Conservation (phyloP, 495 filamentous ascomycete species). For the Hypomontagnella submonticulosa region DNA sequence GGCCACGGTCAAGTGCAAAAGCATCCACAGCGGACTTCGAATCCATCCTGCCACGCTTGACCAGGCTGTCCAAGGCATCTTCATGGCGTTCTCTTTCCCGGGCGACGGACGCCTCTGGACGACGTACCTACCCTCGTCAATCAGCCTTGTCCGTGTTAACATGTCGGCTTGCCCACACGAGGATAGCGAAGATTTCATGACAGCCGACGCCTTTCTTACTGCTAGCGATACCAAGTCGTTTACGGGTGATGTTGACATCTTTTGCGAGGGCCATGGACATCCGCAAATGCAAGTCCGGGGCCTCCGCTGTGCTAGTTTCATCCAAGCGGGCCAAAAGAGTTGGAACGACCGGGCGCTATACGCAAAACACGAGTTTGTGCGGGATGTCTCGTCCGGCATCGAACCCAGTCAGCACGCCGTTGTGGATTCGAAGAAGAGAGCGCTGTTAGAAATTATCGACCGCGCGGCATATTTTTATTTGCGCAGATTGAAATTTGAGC, state of each 20-base stretch:
- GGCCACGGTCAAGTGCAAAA: conserved; percentile 1
- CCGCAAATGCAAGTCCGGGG: background rate
- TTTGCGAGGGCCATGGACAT: background rate
- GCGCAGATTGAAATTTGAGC: conserved; percentile 6
- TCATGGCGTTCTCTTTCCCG: conserved; percentile 22
- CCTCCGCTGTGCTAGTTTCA: background rate
- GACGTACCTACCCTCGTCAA: conserved; percentile 32
- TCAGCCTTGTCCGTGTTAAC: conserved; percentile 26
- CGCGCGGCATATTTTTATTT: conserved; percentile 23
- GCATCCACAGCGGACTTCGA: background rate
- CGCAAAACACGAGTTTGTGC: conserved; percentile 2
- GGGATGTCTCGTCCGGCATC: conserved; percentile 9
- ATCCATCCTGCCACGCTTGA: conserved; percentile 46
- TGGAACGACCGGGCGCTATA: conserved; percentile 18
- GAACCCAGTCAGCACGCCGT: conserved; percentile 1
- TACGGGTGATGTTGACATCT: conserved; percentile 5
- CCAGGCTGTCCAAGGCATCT: conserved; percentile 33
- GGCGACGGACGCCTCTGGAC: conserved; percentile 24
- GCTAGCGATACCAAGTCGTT: background rate
- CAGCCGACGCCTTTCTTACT: background rate
- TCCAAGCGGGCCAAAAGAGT: background rate
- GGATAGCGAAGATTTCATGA: background rate
- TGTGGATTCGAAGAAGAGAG: background rate
- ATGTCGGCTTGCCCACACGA: background rate
- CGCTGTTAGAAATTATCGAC: conserved; percentile 5